Evolutionary conservation across 495 filamentous ascomycete genomes (phyloP), one percentile per base, ranked within the genome.

Genomic region (Lasiosphaeriaceae sp.): DNA sequence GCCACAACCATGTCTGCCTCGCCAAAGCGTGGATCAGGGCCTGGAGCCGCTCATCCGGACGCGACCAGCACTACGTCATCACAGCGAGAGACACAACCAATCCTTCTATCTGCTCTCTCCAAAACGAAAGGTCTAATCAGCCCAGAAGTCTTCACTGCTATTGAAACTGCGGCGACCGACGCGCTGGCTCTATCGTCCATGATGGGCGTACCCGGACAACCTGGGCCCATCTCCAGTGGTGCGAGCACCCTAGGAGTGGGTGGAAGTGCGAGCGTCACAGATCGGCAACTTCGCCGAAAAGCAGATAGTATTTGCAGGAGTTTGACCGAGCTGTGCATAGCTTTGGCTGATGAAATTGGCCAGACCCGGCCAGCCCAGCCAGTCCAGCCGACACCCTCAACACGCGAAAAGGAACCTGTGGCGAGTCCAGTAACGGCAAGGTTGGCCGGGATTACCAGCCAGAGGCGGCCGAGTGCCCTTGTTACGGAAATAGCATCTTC

Each of bases 271-370:
- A 69, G 82, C 43, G 73, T 86, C n/a, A 80, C 86, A 11, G 90
- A 97, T 63, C 81, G 93, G 48, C 88, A 92, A 61, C 79, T 96
- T 26, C 83, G 90, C 39, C 83, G 93, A 54, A 97, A 96, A 68
- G 90, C 89, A 26, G 94, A 97, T 67, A 92, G 87, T 64, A 82
- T 97, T 69, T 97, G 95, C 71, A 83, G 94, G 47, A 92, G 88
- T 61, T 72, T 98, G 55, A 97, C 94, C 2, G 94, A 98, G 65
- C 78, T 98, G 21, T 96, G 90, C 66, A 80, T 98, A 39, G 90
- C 90, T 16, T 74, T 98, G 44, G 87, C 88, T 50, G 87, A 90
- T 55, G 78, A 74, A 51, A 59, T 68, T 49, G 53, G 57, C 45
- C 71, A 69, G 46, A 55, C 56, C 11, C 76, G 72, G 48, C 45